Evolutionary conservation across 2,329 filamentous ascomycete species (phyloP).

Genomic region (Diaporthe citrichinensis): DNA sequence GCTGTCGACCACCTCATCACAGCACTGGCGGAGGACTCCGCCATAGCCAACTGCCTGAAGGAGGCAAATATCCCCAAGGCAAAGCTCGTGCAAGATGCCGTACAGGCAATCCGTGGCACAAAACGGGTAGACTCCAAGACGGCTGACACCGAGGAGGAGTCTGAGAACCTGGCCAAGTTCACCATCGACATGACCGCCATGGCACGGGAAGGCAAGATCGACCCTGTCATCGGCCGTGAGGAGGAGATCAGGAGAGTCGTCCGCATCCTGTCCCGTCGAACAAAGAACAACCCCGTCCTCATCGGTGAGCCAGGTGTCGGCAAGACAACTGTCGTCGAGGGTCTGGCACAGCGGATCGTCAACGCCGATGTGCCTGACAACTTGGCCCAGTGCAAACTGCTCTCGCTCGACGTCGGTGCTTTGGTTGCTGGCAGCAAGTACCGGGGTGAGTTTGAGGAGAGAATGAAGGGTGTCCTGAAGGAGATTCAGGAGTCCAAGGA

Average conservation of each 20-base stretch:
- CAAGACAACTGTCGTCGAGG: constrained; percentile 98
- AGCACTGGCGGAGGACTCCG: constrained; percentile 82
- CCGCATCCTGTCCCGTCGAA: constrained; percentile 90
- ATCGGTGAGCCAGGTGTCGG: constrained; percentile 98
- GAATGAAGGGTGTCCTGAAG: constrained; percentile 99
- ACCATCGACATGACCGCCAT: constrained; percentile 98
- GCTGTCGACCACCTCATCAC: constrained; percentile 96
- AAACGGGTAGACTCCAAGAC: constrained; percentile 96
- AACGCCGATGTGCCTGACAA: constrained; percentile 98
- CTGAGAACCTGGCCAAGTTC: constrained; percentile 97
- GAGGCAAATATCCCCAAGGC: constrained; percentile 93
- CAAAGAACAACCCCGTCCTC: constrained; percentile 98
- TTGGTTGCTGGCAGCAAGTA: constrained; percentile 98
- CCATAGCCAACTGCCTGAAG: constrained; percentile 80
- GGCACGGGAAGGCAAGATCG: constrained; percentile 97
- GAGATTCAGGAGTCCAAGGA: constrained; percentile 96
- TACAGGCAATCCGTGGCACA: constrained; percentile 92
- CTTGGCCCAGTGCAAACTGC: constrained; percentile 90
- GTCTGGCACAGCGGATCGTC: constrained; percentile 93
- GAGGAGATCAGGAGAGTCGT: constrained; percentile 95
- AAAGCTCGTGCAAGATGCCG: constrained; percentile 91
- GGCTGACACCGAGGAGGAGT: constrained; percentile 91
- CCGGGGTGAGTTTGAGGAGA: constrained; percentile 97
- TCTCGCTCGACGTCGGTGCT: constrained; percentile 95
- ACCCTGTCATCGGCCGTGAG: constrained; percentile 96